These are phyloP conservation scores for Neobulgaria alba DNA, from an alignment of 2,329 filamentous ascomycete species.

Conservation along the genomic window DNA sequence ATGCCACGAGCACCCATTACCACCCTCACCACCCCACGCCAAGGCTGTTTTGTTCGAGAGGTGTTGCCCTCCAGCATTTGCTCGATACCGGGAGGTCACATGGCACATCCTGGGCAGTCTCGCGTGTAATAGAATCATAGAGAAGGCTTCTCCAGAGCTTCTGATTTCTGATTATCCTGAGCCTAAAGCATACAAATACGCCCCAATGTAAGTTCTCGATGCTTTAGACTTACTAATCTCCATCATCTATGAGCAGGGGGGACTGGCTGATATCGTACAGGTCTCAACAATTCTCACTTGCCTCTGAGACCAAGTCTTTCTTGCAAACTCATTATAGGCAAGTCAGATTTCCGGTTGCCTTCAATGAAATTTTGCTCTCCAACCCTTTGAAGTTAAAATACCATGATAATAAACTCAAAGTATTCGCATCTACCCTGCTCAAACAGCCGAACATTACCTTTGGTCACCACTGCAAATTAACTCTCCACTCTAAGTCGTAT, in stretches of 20 bases:
- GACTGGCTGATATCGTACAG: too few relatives aligned
- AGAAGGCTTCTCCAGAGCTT: too few relatives aligned
- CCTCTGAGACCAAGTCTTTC: slow-evolving; percentile 28
- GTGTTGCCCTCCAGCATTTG: slow-evolving; percentile 34
- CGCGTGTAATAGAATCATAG: too few relatives aligned
- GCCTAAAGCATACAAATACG: too few relatives aligned
- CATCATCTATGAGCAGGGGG: too few relatives aligned
- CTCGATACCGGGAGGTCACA: slow-evolving; percentile 42
- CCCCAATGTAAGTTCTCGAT: too few relatives aligned
- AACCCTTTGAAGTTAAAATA: slow-evolving; percentile 25
- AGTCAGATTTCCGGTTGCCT: slow-evolving; percentile 21
- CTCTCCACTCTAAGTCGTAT: slow-evolving; percentile 27
- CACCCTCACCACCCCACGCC: slow-evolving; percentile 28
- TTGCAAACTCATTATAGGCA: slow-evolving; percentile 28
- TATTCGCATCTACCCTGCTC: slow-evolving; percentile 7
- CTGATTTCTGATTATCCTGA: too few relatives aligned
- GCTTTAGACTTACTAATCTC: too few relatives aligned
- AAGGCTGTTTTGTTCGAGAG: slow-evolving; percentile 46
- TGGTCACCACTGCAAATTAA: slow-evolving; percentile 28
- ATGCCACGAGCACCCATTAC: slow-evolving; percentile 43
- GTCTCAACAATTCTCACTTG: slow-evolving; percentile 28
- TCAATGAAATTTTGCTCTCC: slow-evolving; percentile 22
- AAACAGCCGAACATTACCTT: slow-evolving; percentile 21
- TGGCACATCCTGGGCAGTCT: slow-evolving; percentile 38
- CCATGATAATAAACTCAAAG: slow-evolving; percentile 22